Conservation (phyloP, 1,139 yeast species). For the Entelexis paramagnoliae region DNA sequence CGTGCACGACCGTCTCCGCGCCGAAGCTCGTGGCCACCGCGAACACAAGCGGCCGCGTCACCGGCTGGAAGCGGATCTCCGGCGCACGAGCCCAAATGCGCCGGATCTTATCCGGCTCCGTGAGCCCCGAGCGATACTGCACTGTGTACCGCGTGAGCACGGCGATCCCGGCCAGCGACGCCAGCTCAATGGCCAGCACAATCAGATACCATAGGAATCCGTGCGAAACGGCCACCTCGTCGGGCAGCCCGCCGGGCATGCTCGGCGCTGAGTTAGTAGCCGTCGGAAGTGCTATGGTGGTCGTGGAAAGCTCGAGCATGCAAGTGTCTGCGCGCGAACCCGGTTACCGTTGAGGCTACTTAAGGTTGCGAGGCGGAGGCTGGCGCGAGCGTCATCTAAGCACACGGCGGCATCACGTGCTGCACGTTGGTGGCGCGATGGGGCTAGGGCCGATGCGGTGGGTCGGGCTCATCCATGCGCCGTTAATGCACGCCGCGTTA, state of each 20-base stretch:
- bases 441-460: background rate
- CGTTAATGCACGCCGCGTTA: too few species aligned
- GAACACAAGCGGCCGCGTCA: conserved; percentile 21
- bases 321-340: background rate
- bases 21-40: conserved; percentile 24
- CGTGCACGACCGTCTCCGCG: conserved; percentile 22
- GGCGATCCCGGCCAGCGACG: conserved; percentile 18
- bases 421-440: background rate
- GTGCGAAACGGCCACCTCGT: background rate
- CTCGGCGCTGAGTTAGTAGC: background rate
- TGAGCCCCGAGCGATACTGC: conserved; percentile 24
- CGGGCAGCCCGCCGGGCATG: background rate
- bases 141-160: conserved; percentile 23
- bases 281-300: background rate
- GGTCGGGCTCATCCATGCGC: too few species aligned
- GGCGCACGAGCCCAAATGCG: conserved; percentile 26
- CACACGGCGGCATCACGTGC: background rate
- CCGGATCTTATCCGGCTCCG: conserved; percentile 26
- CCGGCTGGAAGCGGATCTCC: conserved; percentile 26
- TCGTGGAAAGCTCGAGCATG: background rate
- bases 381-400: background rate
- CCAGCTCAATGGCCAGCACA: conserved; percentile 19
- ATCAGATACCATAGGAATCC: conserved; percentile 14
- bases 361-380: background rate
- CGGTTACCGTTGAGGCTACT: background rate